A percentile compares a stretch with the other conserved stretches of the same genome.
Conservation (phyloP, 257 asterid species). For the Solanum ahanhuiri region DNA sequence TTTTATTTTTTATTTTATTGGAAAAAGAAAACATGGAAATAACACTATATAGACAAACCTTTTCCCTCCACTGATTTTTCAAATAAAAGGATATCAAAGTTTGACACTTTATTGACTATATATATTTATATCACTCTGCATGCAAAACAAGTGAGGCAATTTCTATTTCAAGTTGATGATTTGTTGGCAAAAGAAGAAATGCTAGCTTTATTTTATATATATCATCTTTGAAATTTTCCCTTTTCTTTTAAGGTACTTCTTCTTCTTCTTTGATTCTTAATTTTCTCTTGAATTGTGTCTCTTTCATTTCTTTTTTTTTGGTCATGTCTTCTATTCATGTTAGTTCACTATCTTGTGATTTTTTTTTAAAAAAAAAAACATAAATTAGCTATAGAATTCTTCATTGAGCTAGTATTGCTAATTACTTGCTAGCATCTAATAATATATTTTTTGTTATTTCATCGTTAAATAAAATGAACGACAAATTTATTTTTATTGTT, state of each 20-base stretch:
- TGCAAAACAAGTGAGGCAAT: background rate
- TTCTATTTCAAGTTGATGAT: background rate
- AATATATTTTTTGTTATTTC: background rate
- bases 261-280: background rate
- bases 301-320: background rate
- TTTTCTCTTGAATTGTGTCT: background rate
- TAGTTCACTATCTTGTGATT: constrained; percentile 20
- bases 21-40: background rate
- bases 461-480: background rate
- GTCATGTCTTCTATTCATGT: background rate
- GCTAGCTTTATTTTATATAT: background rate
- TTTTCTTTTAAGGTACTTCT: background rate
- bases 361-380: background rate
- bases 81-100: background rate
- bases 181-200: background rate
- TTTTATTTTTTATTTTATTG: background rate
- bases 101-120: background rate
- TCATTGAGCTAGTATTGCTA: background rate
- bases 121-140: background rate
- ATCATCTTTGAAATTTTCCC: background rate
- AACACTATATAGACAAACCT: background rate
- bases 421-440: background rate
- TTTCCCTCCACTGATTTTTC: background rate
- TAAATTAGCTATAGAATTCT: background rate
- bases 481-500: too few species aligned